Evolutionary conservation across 2,329 filamentous ascomycete genomes (phyloP), one percentile per base, ranked within the genome.

Genomic region (Pseudogymnoascus sp.): DNA sequence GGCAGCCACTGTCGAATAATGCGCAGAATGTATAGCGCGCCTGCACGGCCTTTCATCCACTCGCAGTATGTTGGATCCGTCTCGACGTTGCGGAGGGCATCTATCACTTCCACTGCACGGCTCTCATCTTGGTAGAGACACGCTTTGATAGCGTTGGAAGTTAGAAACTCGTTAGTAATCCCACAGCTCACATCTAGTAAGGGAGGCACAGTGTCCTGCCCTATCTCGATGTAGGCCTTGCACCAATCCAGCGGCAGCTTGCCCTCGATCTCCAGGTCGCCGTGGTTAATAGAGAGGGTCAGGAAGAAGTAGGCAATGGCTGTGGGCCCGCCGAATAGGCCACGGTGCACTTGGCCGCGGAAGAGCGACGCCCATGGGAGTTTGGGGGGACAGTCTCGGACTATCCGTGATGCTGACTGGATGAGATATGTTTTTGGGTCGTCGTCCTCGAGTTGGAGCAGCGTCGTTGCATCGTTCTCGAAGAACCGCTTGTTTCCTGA

Each of bases 11-110:
- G 23, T 31, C 63, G 61, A 11, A 66, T 40, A 64, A 89, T 75
- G 0, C 88, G 80, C 42, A 91, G 78, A 46, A 89, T 76, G 71
- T 90, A 90, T 23, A 91, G 77, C 62, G 85, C 83, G 0, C 88
- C 88, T 1, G 88, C 85, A 10, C 86, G 80, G 5, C 88, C 88
- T 71, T 87, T 63, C 38, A 64, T n/a, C 63, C 64, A 66, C 63
- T 67, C 63, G 35, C 62, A 46, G 33, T 62, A 29, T 7, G 17
- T 62, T n/a, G 46, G 44, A 26, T 63, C 42, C 1, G 29, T 46
- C 4, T 63, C 59, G 0, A 62, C 17, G 26, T 15, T 62, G 4
- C 29, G 26, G 4, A 67, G 37, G 33, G 61, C 59, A 10, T 26
- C n/a, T 29, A 63, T 37, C 21, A 67, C 59, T 42, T 61, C 60